Evolutionary conservation across 345 rosid genomes (phyloP), one percentile per base, ranked within the genome.

Genomic region (Excoecaria agallocha): DNA sequence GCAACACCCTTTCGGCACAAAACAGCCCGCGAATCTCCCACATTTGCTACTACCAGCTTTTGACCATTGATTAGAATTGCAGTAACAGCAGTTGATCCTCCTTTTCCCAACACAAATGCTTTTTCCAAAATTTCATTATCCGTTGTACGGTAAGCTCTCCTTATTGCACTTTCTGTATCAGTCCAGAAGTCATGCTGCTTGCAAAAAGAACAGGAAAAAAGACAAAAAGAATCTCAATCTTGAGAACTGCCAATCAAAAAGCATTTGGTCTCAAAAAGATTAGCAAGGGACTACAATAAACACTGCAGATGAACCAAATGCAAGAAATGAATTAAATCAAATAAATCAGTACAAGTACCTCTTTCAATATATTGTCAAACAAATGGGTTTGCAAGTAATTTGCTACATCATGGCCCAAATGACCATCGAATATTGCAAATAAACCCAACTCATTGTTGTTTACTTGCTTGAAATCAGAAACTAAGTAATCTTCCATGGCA

Each of bases 401-500:
- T 61, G 98, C 94, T 0, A 93, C 95, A 77, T 84, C 94, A 68
- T 91, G 92, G 8, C 98, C 98, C 81, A 85, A 81, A 81, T 93
- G 98, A 63, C 98, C 98, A 72, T 93, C 98, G 48, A 86, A 93
- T 80, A 93, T 89, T 1, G 93, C 98, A 77, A 93, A 93, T 63
- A 93, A 79, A 48, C 98, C 98, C 74, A 93, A 69, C 73, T 93
- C 95, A 12, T 80, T 77, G 0, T 82, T 84, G 6, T 85, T 54
- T 5, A 83, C 83, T 74, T 81, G 83, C 86, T 74, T 88, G 76
- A 91, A 86, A 5, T 86, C 85, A 0, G 93, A 87, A 20, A 93
- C 93, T 0, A 86, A 78, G 22, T 88, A 93, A 72, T 93, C 97
- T 74, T 93, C 97, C 97, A 93, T 90, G 1, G 88, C 81, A 79